Conservation (phyloP, 306 rosid species). For the Lathyrus aphaca region DNA sequence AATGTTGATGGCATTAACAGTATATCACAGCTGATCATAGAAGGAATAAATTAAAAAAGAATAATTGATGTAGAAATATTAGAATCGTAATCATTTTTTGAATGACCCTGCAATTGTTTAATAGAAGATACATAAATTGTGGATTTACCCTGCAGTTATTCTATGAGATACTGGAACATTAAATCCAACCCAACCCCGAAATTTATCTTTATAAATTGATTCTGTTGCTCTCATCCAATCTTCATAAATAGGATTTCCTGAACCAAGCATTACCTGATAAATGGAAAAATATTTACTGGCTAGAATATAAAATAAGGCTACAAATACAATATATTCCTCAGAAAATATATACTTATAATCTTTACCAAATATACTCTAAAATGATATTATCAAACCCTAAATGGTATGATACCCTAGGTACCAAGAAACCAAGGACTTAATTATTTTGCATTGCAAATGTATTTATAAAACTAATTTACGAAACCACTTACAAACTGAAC, state of each 20-base stretch:
- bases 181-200: slow-evolving; percentile 93
- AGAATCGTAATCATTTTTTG: slow-evolving; percentile 26
- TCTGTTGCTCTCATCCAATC: slow-evolving; percentile 93
- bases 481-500: slow-evolving; percentile 79
- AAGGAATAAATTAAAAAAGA: slow-evolving; percentile 40
- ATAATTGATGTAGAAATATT: slow-evolving; percentile 12
- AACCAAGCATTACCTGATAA: slow-evolving; percentile 91
- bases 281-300: slow-evolving; percentile 26
- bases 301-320: slow-evolving; percentile 9
- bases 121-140: slow-evolving; percentile 49
- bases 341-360: neutral
- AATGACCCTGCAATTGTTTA: slow-evolving; percentile 50
- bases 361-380: slow-evolving; percentile 10
- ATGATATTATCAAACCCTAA: slow-evolving; percentile 19
- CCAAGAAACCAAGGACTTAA: slow-evolving; percentile 15
- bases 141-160: slow-evolving; percentile 83
- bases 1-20: slow-evolving; percentile 86
- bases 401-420: slow-evolving; percentile 5
- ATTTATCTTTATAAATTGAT: slow-evolving; percentile 62
- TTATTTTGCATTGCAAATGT: slow-evolving; percentile 18
- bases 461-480: slow-evolving; percentile 24
- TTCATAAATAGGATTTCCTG: slow-evolving; percentile 65
- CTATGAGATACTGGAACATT: slow-evolving; percentile 84
- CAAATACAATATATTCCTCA: slow-evolving; percentile 26
- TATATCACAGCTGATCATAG: slow-evolving; percentile 75